Evolutionary conservation across 306 rosid genomes (phyloP).

Genomic region (Acacia confusa): DNA sequence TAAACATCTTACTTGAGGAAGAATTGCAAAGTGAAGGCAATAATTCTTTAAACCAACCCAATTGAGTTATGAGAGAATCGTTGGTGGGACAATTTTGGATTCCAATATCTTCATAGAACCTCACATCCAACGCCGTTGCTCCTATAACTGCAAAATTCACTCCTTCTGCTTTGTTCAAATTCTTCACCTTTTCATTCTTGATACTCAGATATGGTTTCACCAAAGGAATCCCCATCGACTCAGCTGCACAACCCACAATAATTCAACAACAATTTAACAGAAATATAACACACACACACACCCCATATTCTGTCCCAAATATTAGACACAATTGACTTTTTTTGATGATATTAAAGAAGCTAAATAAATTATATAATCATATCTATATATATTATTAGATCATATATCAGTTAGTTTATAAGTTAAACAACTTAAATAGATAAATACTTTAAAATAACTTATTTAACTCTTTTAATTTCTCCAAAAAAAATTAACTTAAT

Average conservation of each 20-base stretch:
- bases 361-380: too few species aligned
- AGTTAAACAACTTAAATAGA: too few species aligned
- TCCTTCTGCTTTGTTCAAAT: slow-evolving; percentile 23
- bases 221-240: slow-evolving; percentile 45
- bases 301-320: too few species aligned
- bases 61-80: slow-evolving; percentile 41
- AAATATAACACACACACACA: too few species aligned
- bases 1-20: too few species aligned
- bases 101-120: slow-evolving; percentile 37
- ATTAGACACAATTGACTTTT: too few species aligned
- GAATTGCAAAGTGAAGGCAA: slow-evolving; percentile 3
- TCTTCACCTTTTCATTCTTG: slow-evolving; percentile 14
- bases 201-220: slow-evolving; percentile 31
- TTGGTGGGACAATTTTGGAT: slow-evolving; percentile 6
- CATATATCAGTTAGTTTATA: too few species aligned
- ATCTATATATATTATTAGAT: too few species aligned
- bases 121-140: slow-evolving; percentile 49
- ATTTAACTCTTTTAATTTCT: too few species aligned
- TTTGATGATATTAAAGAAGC: too few species aligned
- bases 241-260: slow-evolving; percentile 34
- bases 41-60: slow-evolving; percentile 53
- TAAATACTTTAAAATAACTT: too few species aligned
- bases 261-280: not conserved
- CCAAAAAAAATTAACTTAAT: too few species aligned
- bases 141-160: slow-evolving; percentile 62